Percentiles rank a stretch among this genome's conserved stretches.
These are phyloP conservation scores for Cerioporus squamosus DNA, from an alignment of 1,284 basidiomycete genomes.

Conservation along the genomic window DNA sequence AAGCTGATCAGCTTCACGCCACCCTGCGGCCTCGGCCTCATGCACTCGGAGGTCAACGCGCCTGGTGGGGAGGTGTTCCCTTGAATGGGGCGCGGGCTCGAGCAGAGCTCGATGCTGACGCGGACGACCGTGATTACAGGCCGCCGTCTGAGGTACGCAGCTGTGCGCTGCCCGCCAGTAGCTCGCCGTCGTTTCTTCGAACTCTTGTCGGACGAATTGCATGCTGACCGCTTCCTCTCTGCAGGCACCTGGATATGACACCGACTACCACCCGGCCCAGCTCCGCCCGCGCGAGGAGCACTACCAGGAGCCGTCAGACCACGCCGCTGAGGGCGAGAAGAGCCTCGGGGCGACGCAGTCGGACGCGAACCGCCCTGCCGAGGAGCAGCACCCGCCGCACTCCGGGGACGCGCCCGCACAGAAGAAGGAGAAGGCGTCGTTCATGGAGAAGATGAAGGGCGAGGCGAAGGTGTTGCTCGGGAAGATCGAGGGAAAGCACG, in stretches of 20 bases:
- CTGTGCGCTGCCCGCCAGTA: not conserved
- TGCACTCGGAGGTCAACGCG: slow-evolving; percentile 27
- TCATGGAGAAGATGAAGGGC: slow-evolving; percentile 57
- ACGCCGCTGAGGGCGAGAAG: slow-evolving; percentile 16
- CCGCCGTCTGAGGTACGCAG: not conserved
- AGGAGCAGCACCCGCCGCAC: slow-evolving; percentile 15
- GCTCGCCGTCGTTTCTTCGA: no score
- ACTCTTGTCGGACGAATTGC: no score
- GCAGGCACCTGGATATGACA: slow-evolving; percentile 31
- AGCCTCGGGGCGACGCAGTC: slow-evolving; percentile 13
- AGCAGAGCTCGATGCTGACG: slow-evolving; percentile 21
- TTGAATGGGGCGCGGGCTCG: slow-evolving; percentile 21
- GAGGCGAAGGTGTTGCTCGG: slow-evolving; percentile 57
- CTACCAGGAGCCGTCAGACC: slow-evolving; percentile 1
- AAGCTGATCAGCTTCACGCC: slow-evolving; percentile 25
- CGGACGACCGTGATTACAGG: not conserved
- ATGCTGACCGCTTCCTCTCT: slow-evolving; percentile 3
- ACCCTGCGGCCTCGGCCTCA: slow-evolving; percentile 29
- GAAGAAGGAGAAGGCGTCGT: slow-evolving; percentile 40
- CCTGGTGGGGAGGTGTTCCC: slow-evolving; percentile 24
- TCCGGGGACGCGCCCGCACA: slow-evolving; percentile 6
- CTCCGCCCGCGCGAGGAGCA: slow-evolving; percentile 26
- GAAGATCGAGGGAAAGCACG: slow-evolving; percentile 50
- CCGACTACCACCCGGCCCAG: slow-evolving; percentile 36
- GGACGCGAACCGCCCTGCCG: slow-evolving; percentile 12